phyloP scores from a whole-genome alignment of 1,284 basidiomycete genomes.

The Cutaneotrichosporon spelunceum region DNA sequence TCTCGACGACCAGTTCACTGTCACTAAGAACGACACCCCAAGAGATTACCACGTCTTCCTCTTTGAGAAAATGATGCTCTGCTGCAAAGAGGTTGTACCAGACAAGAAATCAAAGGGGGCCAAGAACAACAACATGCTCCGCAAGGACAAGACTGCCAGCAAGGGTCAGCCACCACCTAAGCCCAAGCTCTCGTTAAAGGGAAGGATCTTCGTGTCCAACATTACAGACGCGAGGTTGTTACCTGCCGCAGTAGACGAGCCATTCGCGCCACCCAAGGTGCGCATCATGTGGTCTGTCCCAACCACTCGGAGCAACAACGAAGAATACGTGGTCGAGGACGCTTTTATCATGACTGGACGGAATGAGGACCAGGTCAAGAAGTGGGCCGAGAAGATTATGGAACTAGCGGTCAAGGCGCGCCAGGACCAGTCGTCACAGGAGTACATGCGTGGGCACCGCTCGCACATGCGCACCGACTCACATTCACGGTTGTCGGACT shows the following conservation, averaged over 20 bases:
- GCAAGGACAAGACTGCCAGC: conserved; percentile 58
- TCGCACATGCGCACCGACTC: conserved; percentile 7
- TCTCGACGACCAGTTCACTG: conserved; percentile 90
- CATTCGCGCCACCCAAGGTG: conserved; percentile 32
- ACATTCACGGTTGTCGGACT: conserved; percentile 31
- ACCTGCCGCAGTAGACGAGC: conserved; percentile 42
- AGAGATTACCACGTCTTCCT: conserved; percentile 98
- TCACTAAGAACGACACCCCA: conserved; percentile 94
- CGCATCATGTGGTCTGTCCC: conserved; percentile 46
- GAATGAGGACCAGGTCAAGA: conserved; percentile 84
- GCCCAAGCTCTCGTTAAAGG: conserved; percentile 84
- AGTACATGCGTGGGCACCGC: background rate
- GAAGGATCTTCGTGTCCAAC: conserved; percentile 95
- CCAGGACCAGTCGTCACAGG: conserved; percentile 23
- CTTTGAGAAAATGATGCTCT: conserved; percentile 97
- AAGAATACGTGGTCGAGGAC: conserved; percentile 58
- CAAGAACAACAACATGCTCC: conserved; percentile 45
- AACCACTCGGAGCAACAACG: conserved; percentile 45
- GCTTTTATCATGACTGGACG: conserved; percentile 91
- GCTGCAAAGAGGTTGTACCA: conserved; percentile 77
- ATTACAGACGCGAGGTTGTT: conserved; percentile 64
- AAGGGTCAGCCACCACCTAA: conserved; percentile 47
- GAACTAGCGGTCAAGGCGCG: conserved; percentile 66
- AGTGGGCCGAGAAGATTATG: conserved; percentile 87
- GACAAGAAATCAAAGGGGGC: conserved; percentile 45